Evolutionary conservation across 1,284 basidiomycete species (phyloP).

Genomic region (Vanrija sp.): DNA sequence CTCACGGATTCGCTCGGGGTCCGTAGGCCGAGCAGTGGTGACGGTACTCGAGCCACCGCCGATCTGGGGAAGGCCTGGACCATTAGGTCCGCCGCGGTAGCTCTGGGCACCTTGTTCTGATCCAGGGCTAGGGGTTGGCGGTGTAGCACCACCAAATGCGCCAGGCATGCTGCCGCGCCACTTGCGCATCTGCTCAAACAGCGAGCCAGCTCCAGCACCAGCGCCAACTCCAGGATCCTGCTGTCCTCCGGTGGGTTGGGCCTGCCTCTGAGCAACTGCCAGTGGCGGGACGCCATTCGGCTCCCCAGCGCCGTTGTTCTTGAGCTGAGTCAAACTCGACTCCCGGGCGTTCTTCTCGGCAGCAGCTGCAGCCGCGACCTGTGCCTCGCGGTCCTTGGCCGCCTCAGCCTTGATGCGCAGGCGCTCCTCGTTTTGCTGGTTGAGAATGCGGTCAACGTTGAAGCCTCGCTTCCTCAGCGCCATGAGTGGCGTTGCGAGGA

Average conservation of each 20-base stretch:
- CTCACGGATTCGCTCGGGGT: slow-evolving; percentile 24
- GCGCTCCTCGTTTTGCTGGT: slow-evolving; percentile 71
- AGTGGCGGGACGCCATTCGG: no score
- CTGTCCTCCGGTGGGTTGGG: no score
- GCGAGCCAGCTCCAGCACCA: no score
- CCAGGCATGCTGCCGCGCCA: neutral
- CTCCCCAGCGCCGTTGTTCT: neutral
- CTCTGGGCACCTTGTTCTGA: no score
- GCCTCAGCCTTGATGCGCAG: slow-evolving; percentile 55
- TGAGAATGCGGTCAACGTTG: slow-evolving; percentile 80
- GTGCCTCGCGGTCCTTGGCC: slow-evolving; percentile 38
- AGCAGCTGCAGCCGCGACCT: neutral
- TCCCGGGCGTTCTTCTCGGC: neutral
- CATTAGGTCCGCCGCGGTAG: no score
- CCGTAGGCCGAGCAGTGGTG: slow-evolving; percentile 23
- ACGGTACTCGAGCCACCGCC: neutral
- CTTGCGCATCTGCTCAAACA: no score
- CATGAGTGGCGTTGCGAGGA: slow-evolving; percentile 81
- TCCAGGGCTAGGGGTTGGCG: no score
- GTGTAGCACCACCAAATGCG: neutral
- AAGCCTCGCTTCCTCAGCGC: slow-evolving; percentile 68
- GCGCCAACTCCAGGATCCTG: no score
- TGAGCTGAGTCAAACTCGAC: neutral
- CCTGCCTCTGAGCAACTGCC: no score
- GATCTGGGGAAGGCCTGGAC: neutral